Evolutionary conservation across 2,329 filamentous ascomycete species (phyloP).

Genomic region (Alternaria atra): DNA sequence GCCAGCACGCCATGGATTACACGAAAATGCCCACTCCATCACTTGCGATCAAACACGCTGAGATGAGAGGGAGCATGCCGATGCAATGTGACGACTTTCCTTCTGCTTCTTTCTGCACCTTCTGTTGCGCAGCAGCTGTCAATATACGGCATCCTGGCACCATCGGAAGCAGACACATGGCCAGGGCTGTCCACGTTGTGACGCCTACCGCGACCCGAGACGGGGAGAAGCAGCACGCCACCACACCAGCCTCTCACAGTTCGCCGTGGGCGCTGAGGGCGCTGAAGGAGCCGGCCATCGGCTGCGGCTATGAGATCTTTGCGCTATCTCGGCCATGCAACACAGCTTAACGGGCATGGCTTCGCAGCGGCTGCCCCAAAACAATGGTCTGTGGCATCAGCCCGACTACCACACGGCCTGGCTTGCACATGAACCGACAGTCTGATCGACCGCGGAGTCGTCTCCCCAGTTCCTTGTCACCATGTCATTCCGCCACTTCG

Average conservation of each 20-base stretch:
- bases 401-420: slow-evolving; percentile 28
- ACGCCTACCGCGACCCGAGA: slow-evolving; percentile 36
- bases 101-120: slow-evolving; percentile 6
- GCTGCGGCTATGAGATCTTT: slow-evolving; percentile 41
- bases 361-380: slow-evolving; percentile 38
- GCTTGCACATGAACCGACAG: slow-evolving; percentile 28
- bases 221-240: slow-evolving; percentile 33
- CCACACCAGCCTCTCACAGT: slow-evolving; percentile 22
- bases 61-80: slow-evolving; percentile 30
- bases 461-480: slow-evolving; percentile 38
- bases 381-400: slow-evolving; percentile 33
- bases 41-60: slow-evolving; percentile 25
- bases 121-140: slow-evolving; percentile 20
- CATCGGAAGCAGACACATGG: slow-evolving; percentile 1
- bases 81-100: slow-evolving; percentile 10
- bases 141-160: slow-evolving; percentile 6
- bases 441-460: slow-evolving; percentile 39
- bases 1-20: slow-evolving; percentile 24
- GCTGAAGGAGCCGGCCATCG: slow-evolving; percentile 28
- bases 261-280: slow-evolving; percentile 16
- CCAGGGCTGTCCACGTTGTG: slow-evolving; percentile 29
- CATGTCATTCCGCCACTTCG: slow-evolving; percentile 20
- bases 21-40: slow-evolving; percentile 18
- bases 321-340: slow-evolving; percentile 25
- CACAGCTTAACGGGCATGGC: slow-evolving; percentile 26